Percentiles rank a stretch among this genome's conserved stretches.
Conservation (phyloP, 2,329 filamentous ascomycete genomes). For the Anthostomella pinea region DNA sequence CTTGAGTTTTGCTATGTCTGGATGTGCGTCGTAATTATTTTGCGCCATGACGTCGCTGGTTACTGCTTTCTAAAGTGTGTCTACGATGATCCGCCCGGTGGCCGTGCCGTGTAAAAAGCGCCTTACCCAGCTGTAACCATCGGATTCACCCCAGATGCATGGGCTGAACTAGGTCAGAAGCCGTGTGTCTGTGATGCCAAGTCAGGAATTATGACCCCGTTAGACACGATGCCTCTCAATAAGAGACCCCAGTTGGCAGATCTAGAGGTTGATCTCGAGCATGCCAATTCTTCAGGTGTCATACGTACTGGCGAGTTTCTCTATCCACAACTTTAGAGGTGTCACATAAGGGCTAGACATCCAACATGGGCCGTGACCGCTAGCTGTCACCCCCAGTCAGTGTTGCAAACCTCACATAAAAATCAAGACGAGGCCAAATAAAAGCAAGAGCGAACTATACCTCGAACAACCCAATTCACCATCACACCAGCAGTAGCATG, state of each 20-base stretch:
- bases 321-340: conserved; percentile 47
- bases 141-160: conserved; percentile 66
- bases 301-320: conserved; percentile 44
- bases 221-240: too few relatives aligned
- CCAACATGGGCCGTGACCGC: conserved; percentile 55
- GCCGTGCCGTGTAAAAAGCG: conserved; percentile 56
- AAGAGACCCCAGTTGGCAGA: too few relatives aligned
- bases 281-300: too few relatives aligned
- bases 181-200: conserved; percentile 54
- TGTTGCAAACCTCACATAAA: background rate
- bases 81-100: conserved; percentile 53
- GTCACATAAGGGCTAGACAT: conserved; percentile 50
- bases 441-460: conserved; percentile 6
- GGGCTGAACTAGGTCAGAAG: conserved; percentile 73
- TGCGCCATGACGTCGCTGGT: conserved; percentile 52
- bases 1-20: conserved; percentile 51
- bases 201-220: too few relatives aligned
- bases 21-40: conserved; percentile 53
- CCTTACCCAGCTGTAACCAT: conserved; percentile 55
- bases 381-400: conserved; percentile 26
- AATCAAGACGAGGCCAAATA: background rate
- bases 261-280: too few relatives aligned
- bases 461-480: conserved; percentile 56
- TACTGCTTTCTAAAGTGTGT: conserved; percentile 57
- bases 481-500: conserved; percentile 50